A percentile compares a stretch with the other conserved stretches of the same genome.
Evolutionary conservation across 1,139 yeast genomes (phyloP).

Genomic region (Dujonia santamariae): DNA sequence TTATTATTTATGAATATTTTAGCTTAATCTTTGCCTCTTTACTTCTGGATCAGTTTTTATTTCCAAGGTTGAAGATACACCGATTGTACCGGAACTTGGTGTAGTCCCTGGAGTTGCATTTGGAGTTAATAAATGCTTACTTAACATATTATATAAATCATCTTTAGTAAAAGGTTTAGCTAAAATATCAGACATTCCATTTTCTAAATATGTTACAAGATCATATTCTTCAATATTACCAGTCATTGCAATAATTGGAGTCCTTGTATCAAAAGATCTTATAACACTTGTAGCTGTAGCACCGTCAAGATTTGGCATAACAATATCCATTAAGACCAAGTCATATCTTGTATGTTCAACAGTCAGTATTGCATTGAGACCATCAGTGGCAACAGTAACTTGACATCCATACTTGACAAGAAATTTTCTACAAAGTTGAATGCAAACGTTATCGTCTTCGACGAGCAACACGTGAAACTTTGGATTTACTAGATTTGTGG

Average conservation of each 20-base stretch:
- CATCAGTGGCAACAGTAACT: conserved; percentile 90
- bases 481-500: conserved; percentile 37
- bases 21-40: conserved; percentile 3
- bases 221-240: conserved; percentile 83
- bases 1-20: too few species aligned
- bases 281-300: conserved; percentile 89
- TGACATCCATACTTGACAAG: conserved; percentile 86
- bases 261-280: conserved; percentile 73
- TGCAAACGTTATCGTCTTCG: conserved; percentile 84
- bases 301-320: conserved; percentile 93
- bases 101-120: conserved; percentile 4
- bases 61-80: not conserved
- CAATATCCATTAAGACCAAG: conserved; percentile 87
- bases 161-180: conserved; percentile 92
- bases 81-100: not conserved
- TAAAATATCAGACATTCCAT: conserved; percentile 88
- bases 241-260: conserved; percentile 94
- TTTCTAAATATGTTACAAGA: conserved; percentile 73
- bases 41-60: not conserved
- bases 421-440: conserved; percentile 74
- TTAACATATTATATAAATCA: conserved; percentile 70
- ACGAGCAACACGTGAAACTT: conserved; percentile 74
- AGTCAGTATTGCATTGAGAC: conserved; percentile 80
- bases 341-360: conserved; percentile 77
- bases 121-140: conserved; percentile 53